A percentile compares a stretch with the other conserved stretches of the same genome.
Evolutionary conservation across 768 basidiomycete genomes (phyloP).

Genomic region (Myochromella boudieri): DNA sequence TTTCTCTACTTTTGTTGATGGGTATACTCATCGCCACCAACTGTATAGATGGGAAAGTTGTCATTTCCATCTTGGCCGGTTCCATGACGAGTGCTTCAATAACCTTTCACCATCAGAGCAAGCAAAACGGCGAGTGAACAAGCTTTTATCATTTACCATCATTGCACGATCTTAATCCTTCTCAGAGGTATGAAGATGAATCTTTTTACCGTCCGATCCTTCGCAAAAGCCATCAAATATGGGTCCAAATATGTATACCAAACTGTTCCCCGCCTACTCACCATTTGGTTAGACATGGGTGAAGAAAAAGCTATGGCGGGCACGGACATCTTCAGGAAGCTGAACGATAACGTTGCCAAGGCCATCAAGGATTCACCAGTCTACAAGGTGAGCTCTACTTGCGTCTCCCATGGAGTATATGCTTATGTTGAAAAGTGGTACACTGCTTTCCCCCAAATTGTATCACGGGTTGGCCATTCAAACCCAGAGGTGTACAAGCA

Average conservation of each 20-base stretch:
- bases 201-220: conserved; percentile 62
- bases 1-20: neutral
- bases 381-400: conserved; percentile 63
- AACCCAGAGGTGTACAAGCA: conserved; percentile 59
- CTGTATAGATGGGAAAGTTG: conserved; percentile 80
- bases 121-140: conserved; percentile 36
- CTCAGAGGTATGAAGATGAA: conserved; percentile 65
- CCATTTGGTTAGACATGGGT: conserved; percentile 93
- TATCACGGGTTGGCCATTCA: conserved; percentile 84
- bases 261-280: conserved; percentile 89
- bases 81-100: conserved; percentile 79
- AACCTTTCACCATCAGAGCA: conserved; percentile 46
- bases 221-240: conserved; percentile 64
- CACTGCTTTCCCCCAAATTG: conserved; percentile 95
- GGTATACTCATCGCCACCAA: conserved; percentile 5
- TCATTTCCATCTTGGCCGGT: conserved; percentile 84
- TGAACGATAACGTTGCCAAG: conserved; percentile 55
- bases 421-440: conserved; percentile 66
- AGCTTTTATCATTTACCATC: neutral
- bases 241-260: conserved; percentile 98
- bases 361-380: conserved; percentile 63
- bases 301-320: conserved; percentile 42
- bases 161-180: neutral
- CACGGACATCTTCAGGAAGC: conserved; percentile 46
- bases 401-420: neutral